Evolutionary conservation across 2,329 filamentous ascomycete genomes (phyloP).

Genomic region (Pseudocercospora musae): DNA sequence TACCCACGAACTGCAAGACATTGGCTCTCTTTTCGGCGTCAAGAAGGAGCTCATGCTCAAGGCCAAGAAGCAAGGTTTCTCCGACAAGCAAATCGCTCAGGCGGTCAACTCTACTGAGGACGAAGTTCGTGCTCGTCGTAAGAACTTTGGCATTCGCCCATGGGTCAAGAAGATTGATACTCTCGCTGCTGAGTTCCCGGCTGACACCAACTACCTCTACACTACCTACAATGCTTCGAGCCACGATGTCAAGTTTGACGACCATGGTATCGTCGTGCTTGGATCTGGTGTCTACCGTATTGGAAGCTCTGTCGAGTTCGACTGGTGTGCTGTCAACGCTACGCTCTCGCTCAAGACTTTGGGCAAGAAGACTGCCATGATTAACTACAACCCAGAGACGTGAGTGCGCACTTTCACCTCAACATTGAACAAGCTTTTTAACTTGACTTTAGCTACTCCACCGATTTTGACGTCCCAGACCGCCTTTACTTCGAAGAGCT

Average conservation of each 20-base stretch:
- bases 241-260: slow-evolving; percentile 91
- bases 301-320: slow-evolving; percentile 95
- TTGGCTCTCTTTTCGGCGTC: slow-evolving; percentile 76
- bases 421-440: slow-evolving; percentile 8
- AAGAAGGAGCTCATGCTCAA: slow-evolving; percentile 85
- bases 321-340: slow-evolving; percentile 95
- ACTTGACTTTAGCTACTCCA: slow-evolving; percentile 52
- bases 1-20: slow-evolving; percentile 77
- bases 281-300: slow-evolving; percentile 97
- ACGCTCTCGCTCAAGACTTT: slow-evolving; percentile 77
- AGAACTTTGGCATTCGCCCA: slow-evolving; percentile 82
- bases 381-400: slow-evolving; percentile 55
- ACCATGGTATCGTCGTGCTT: slow-evolving; percentile 83
- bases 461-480: slow-evolving; percentile 86
- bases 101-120: slow-evolving; percentile 85
- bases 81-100: slow-evolving; percentile 87
- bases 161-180: slow-evolving; percentile 99
- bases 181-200: slow-evolving; percentile 92
- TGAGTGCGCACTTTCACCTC: background rate
- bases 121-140: slow-evolving; percentile 78
- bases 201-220: slow-evolving; percentile 92
- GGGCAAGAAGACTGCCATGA: slow-evolving; percentile 97
- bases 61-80: slow-evolving; percentile 98
- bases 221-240: slow-evolving; percentile 95
- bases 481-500: slow-evolving; percentile 96